Base-by-base conservation (phyloP, 176 grass and related monocot species). In the Lolium multiflorum region DNA sequence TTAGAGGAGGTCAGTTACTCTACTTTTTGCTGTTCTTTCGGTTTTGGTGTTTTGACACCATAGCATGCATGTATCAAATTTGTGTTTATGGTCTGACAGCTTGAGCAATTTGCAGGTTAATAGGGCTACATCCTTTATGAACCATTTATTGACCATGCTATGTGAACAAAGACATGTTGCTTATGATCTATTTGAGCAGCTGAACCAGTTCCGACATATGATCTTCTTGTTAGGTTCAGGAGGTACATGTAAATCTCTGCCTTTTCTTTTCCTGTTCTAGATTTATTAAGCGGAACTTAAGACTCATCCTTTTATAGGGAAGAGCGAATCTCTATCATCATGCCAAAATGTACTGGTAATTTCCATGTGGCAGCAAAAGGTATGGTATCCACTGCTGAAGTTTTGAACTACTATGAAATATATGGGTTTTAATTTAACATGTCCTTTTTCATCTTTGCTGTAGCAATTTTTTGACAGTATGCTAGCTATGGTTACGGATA, bases 301-400 rank as follows among this genome's bases (percentile, higher is more conserved):
- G 65, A 50, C 22, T 47, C 38, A 84, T 13, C 81, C 71, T 35
- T 74, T 73, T 95, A 18, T 78, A 95, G 93, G 80, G 71, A 71
- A 58, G 39, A 71, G 70, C 25, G n/a, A 31, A 75, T 86, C 56
- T 68, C 49, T 98, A 65, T 88, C 90, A 70, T 77, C 81, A 66
- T 86, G 75, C 76, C 96, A 98, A 85, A 84, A 85, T 90, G 62
- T 68, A 38, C 78, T 98, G 15, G 43, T 94, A 47, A 89, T 80
- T 86, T 91, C 88, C 78, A 92, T 98, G 88, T 94, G 91, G 93
- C 76, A 85, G 54, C 93, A 98, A 88, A 98, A 98, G 93, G 93
- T 98, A 93, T 14, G 31, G 37, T 85, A 86, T 84, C 74, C 52
- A 2, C 21, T 21, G 9, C 46, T 78, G 21, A 75, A 39, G 65